Evolutionary conservation across 75 land plant species (phyloP).

Genomic region (Selaginella moellendorffii): DNA sequence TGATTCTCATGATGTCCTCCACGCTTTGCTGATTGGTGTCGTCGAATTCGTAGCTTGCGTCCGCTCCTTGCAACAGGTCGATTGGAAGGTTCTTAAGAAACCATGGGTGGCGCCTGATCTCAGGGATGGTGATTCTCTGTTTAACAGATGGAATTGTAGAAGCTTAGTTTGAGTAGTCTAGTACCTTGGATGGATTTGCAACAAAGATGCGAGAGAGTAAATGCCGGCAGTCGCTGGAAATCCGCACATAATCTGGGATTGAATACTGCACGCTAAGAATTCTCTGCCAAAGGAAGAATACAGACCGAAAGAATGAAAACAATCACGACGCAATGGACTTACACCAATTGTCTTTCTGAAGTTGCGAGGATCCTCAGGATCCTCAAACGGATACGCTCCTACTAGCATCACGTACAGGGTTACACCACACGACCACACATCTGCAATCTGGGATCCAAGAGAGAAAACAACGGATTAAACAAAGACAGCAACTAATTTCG

Average conservation of each 20-base stretch:
- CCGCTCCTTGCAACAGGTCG: conserved; percentile 50
- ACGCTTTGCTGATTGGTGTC: conserved; percentile 55
- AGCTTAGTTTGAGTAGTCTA: too few relatives aligned
- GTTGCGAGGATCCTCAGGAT: conserved; percentile 77
- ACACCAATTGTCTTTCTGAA: conserved; percentile 67
- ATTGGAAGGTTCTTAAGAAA: conserved; percentile 75
- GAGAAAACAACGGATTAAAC: neutral
- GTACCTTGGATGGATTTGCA: conserved; percentile 70
- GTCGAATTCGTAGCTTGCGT: conserved; percentile 30
- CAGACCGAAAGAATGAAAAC: neutral
- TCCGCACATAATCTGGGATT: conserved; percentile 69
- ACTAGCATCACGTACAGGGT: conserved; percentile 97
- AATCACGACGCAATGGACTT: conserved; percentile 12
- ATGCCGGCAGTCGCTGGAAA: conserved; percentile 68
- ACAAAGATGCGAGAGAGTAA: conserved; percentile 85
- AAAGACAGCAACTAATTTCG: neutral
- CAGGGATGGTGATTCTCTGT: conserved; percentile 64
- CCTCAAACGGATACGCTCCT: conserved; percentile 93
- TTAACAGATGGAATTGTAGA: too few relatives aligned
- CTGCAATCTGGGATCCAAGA: conserved; percentile 45
- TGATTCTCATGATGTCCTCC: conserved; percentile 66
- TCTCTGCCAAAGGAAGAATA: conserved; percentile 38
- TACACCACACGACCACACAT: conserved; percentile 96
- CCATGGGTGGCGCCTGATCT: conserved; percentile 75
- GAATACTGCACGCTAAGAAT: conserved; percentile 81